phyloP scores from a whole-genome alignment of 108 stramenopile species.

The Nitzschia palea region DNA sequence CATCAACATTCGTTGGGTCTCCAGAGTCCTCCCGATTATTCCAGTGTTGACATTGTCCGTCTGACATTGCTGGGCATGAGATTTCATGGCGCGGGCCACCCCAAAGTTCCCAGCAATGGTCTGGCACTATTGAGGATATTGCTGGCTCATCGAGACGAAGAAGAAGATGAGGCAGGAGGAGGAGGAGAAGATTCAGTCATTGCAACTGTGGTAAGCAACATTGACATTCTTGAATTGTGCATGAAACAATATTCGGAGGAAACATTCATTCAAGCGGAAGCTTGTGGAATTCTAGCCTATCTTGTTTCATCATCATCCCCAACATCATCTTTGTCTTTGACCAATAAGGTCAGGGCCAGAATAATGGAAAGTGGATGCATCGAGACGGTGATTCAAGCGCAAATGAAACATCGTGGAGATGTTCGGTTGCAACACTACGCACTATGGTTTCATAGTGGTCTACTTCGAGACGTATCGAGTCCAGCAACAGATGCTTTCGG shows the following conservation, averaged over 20 bases:
- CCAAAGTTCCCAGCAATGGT: conserved; percentile 15
- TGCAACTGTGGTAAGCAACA: neutral
- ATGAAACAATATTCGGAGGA: conserved; percentile 8
- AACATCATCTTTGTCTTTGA: no score
- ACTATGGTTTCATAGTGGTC: conserved; percentile 13
- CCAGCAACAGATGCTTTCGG: conserved; percentile 2
- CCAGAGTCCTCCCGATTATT: neutral
- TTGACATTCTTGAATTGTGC: neutral
- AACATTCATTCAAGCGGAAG: conserved; percentile 7
- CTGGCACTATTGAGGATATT: conserved; percentile 6
- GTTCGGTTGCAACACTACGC: conserved; percentile 5
- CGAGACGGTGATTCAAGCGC: conserved; percentile 11
- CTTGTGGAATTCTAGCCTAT: conserved; percentile 4
- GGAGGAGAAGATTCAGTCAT: no score
- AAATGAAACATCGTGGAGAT: conserved; percentile 1
- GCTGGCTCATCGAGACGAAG: neutral
- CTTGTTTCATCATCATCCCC: no score
- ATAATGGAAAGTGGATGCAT: neutral
- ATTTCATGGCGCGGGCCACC: neutral
- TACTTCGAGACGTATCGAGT: neutral
- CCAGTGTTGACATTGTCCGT: neutral
- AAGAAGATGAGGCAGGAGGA: neutral
- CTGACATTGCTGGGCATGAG: conserved; percentile 8
- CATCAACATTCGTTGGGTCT: neutral
- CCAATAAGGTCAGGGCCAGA: neutral